phyloP scores from a whole-genome alignment of 176 grass and related monocot species.

The Oryza australiensis region DNA sequence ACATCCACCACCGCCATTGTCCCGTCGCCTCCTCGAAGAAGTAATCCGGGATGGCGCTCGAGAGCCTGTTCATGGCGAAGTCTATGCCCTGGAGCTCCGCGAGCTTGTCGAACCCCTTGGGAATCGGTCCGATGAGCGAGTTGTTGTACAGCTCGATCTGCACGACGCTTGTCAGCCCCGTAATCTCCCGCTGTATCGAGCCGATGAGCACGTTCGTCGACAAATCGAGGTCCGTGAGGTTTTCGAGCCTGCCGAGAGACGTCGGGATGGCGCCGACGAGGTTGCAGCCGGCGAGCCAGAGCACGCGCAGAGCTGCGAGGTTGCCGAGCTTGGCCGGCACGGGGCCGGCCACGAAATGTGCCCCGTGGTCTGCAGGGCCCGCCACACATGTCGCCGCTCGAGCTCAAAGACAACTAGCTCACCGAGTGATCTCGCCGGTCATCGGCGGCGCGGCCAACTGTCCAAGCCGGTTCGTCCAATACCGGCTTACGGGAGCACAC shows the following conservation, averaged over 20 bases:
- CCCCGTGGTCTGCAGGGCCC: no score
- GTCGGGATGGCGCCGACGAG: constrained; percentile 69
- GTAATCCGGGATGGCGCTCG: constrained; percentile 73
- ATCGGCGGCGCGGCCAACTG: no score
- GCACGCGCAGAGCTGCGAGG: constrained; percentile 53
- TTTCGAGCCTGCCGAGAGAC: constrained; percentile 59
- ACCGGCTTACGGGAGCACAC: no score
- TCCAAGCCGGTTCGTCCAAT: no score
- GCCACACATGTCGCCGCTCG: no score
- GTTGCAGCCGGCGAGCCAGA: constrained; percentile 72
- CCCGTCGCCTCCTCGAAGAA: constrained; percentile 74
- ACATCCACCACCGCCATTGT: no score
- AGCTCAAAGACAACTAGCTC: no score
- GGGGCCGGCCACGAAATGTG: constrained; percentile 40
- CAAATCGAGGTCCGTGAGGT: constrained; percentile 72
- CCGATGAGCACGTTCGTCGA: constrained; percentile 69
- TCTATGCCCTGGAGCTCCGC: constrained; percentile 48
- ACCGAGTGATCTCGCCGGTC: no score
- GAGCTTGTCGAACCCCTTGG: constrained; percentile 48
- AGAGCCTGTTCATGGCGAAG: constrained; percentile 60
- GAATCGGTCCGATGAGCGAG: constrained; percentile 64
- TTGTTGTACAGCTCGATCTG: constrained; percentile 91
- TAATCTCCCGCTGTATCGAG: constrained; percentile 44
- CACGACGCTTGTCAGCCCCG: constrained; percentile 37
- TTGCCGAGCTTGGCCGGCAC: constrained; percentile 54